phyloP scores from a whole-genome alignment of 805 yeast species.

The Teunomyces cretensis region DNA sequence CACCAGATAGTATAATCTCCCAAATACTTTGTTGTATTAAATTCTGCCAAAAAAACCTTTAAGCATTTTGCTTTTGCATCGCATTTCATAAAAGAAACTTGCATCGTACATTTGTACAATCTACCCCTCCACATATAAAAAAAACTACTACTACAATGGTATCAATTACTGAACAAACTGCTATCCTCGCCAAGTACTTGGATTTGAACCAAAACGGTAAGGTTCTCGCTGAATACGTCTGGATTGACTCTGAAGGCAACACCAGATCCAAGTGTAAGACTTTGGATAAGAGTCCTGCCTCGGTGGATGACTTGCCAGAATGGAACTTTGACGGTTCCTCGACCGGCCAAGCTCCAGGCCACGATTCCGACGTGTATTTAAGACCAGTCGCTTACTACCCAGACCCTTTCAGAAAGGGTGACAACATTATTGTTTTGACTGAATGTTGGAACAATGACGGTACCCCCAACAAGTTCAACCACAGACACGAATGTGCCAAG shows the following conservation, averaged over 20 bases:
- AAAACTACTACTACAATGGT: conserved; percentile 22
- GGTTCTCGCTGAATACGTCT: conserved; percentile 93
- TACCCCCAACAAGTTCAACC: conserved; percentile 98
- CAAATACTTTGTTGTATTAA: conserved; percentile 1
- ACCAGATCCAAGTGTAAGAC: conserved; percentile 95
- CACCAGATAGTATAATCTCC: background rate
- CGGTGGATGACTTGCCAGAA: conserved; percentile 89
- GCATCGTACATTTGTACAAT: conserved; percentile 3
- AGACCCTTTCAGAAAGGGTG: conserved; percentile 98
- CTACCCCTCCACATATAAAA: conserved; percentile 3
- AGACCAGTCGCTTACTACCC: conserved; percentile 95
- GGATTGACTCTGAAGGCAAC: conserved; percentile 93
- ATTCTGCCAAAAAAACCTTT: background rate
- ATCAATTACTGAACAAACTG: conserved; percentile 62
- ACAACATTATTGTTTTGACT: conserved; percentile 89
- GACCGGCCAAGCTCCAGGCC: conserved; percentile 97
- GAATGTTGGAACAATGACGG: conserved; percentile 99
- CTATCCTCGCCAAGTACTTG: conserved; percentile 78
- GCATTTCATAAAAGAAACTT: background rate
- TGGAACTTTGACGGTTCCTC: conserved; percentile 99
- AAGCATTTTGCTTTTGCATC: background rate
- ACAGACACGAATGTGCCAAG: conserved; percentile 95
- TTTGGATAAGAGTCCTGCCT: conserved; percentile 60
- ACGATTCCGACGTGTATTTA: conserved; percentile 91
- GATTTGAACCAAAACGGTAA: conserved; percentile 82